Conservation (phyloP, 1,284 basidiomycete genomes). For the Coniferiporia sulphurascens region DNA sequence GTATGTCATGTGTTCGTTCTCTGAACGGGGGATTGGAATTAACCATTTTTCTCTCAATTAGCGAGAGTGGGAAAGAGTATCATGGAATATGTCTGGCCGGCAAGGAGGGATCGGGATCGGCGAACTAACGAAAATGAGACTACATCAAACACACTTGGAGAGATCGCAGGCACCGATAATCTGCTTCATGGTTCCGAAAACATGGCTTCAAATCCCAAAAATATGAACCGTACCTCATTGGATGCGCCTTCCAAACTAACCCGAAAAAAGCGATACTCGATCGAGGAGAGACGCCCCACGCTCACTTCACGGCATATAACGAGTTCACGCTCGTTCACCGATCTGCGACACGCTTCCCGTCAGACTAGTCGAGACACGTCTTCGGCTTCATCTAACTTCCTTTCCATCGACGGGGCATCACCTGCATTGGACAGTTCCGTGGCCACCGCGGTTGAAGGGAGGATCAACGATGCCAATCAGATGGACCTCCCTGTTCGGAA, state of each 20-base stretch:
- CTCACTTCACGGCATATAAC: constrained; percentile 45
- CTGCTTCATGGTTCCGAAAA: neutral
- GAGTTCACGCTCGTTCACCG: constrained; percentile 65
- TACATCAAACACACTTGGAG: constrained; percentile 22
- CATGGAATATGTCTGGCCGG: constrained; percentile 87
- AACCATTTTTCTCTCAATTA: constrained; percentile 8
- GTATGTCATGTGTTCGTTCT: neutral
- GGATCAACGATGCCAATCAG: constrained; percentile 7
- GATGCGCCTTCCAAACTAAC: constrained; percentile 24
- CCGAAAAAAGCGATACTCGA: constrained; percentile 23
- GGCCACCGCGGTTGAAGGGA: constrained; percentile 7
- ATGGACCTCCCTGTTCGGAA: neutral
- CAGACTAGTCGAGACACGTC: constrained; percentile 1
- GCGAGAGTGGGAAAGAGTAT: constrained; percentile 77
- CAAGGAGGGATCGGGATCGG: constrained; percentile 44
- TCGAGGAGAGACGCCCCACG: constrained; percentile 11
- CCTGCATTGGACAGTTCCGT: constrained; percentile 11
- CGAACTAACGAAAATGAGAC: neutral
- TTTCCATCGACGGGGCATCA: neutral
- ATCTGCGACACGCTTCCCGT: constrained; percentile 46
- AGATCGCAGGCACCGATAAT: constrained; percentile 15
- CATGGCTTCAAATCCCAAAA: neutral
- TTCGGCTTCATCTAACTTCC: neutral
- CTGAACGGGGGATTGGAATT: neutral
- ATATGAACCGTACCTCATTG: constrained; percentile 18